A percentile compares a stretch with the other conserved stretches of the same genome.
Evolutionary conservation across 257 asterid genomes (phyloP).

Genomic region (Ballota nigra): DNA sequence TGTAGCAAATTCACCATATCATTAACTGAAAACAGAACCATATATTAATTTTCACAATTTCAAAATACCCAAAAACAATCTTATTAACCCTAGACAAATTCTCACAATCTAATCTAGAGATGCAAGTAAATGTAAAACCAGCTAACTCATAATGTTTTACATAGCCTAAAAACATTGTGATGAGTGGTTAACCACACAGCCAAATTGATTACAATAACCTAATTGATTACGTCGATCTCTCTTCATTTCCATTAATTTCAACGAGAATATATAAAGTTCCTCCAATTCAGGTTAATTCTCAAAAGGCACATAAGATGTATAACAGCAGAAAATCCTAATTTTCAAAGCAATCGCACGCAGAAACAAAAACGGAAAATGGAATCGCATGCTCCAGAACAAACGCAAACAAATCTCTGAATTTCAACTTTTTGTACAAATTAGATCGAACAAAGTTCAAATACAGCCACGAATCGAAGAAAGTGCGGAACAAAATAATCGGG

Average conservation of each 20-base stretch:
- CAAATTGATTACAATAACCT: too few relatives aligned
- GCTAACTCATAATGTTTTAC: background rate
- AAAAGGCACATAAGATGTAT: background rate
- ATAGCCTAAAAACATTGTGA: background rate
- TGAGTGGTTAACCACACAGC: background rate
- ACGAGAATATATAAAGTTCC: background rate
- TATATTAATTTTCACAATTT: background rate
- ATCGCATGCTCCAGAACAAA: background rate
- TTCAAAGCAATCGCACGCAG: background rate
- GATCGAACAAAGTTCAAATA: conserved; percentile 16
- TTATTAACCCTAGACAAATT: background rate
- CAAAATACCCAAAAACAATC: background rate
- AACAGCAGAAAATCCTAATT: background rate
- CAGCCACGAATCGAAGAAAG: conserved; percentile 9
- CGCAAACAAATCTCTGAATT: conserved; percentile 18
- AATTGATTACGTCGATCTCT: background rate
- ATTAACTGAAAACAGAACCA: background rate
- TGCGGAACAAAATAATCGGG: background rate
- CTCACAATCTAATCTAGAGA: background rate
- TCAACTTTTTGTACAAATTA: conserved; percentile 7
- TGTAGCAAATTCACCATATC: background rate
- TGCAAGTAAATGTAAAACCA: conserved; percentile 4
- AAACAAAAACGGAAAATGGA: background rate
- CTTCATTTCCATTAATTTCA: background rate
- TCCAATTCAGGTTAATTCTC: background rate